A percentile compares a stretch with the other conserved stretches of the same genome.
phyloP scores from a whole-genome alignment of 2,329 filamentous ascomycete genomes.

The Talaromyces sp. region DNA sequence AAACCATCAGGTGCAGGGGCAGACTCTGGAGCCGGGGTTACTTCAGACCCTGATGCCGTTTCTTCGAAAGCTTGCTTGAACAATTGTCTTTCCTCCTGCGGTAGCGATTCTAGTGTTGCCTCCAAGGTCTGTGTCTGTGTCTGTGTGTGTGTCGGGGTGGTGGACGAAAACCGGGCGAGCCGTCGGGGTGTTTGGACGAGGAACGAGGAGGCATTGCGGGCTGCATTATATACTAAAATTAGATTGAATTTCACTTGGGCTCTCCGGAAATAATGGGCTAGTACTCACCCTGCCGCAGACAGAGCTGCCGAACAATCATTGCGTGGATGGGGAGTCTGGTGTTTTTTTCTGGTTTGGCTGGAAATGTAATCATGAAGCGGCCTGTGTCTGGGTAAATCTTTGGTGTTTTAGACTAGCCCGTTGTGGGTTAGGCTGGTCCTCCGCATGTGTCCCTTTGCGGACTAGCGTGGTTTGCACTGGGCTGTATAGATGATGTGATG shows the following conservation, averaged over 20 bases:
- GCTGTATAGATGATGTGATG: neutral
- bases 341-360: neutral
- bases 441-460: neutral
- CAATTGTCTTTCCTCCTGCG: constrained; percentile 10
- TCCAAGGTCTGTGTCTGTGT: constrained; percentile 16
- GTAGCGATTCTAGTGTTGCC: neutral
- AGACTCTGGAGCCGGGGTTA: constrained; percentile 3
- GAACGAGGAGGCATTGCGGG: constrained; percentile 33
- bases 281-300: constrained; percentile 36
- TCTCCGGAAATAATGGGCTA: neutral
- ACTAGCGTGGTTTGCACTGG: neutral
- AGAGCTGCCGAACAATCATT: constrained; percentile 39
- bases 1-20: neutral
- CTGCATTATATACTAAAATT: constrained; percentile 16
- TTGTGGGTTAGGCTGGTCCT: neutral
- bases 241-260: constrained; percentile 12
- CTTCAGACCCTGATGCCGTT: constrained; percentile 9
- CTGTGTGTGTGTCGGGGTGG: constrained; percentile 10
- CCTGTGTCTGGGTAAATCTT: neutral
- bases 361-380: neutral
- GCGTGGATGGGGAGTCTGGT: constrained; percentile 12
- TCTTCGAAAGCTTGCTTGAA: neutral
- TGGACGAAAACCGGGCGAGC: constrained; percentile 29
- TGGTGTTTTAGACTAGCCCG: constrained; percentile 2
- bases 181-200: constrained; percentile 25